Evolutionary conservation across 2,329 filamentous ascomycete genomes (phyloP).

Genomic region (Apiospora phragmitis): DNA sequence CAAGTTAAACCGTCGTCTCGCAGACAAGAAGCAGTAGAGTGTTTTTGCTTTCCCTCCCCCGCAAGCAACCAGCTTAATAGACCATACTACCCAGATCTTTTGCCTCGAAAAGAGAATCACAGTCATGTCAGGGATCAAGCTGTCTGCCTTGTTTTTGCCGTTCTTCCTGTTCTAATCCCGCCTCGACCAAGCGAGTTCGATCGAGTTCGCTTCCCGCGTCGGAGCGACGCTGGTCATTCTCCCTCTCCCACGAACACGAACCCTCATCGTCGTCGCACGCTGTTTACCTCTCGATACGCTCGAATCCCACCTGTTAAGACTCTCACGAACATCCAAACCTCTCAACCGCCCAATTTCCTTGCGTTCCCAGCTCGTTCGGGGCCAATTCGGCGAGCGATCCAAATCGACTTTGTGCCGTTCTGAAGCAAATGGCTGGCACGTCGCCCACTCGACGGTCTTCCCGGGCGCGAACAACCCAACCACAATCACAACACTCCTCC

Average conservation of each 20-base stretch:
- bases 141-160: constrained; percentile 1
- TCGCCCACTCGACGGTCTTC: constrained; percentile 80
- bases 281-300: neutral
- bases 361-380: neutral
- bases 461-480: constrained; percentile 79
- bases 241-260: constrained; percentile 1
- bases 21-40: neutral
- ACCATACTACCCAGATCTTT: neutral
- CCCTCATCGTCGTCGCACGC: neutral
- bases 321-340: neutral
- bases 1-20: neutral
- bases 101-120: neutral
- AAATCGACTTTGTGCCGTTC: constrained; percentile 12
- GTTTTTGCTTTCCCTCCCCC: neutral
- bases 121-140: constrained; percentile 8
- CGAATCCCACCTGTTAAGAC: neutral
- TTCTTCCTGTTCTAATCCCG: constrained; percentile 7
- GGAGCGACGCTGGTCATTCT: constrained; percentile 2
- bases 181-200: constrained; percentile 7
- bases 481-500: constrained; percentile 75
- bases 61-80: neutral
- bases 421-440: constrained; percentile 48
- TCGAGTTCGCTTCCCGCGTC: constrained; percentile 4
- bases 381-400: constrained; percentile 5
- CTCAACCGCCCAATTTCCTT: neutral